A percentile compares a stretch with the other conserved stretches of the same genome.
phyloP scores from a whole-genome alignment of 2,329 filamentous ascomycete genomes.

The Penicillium sp. region DNA sequence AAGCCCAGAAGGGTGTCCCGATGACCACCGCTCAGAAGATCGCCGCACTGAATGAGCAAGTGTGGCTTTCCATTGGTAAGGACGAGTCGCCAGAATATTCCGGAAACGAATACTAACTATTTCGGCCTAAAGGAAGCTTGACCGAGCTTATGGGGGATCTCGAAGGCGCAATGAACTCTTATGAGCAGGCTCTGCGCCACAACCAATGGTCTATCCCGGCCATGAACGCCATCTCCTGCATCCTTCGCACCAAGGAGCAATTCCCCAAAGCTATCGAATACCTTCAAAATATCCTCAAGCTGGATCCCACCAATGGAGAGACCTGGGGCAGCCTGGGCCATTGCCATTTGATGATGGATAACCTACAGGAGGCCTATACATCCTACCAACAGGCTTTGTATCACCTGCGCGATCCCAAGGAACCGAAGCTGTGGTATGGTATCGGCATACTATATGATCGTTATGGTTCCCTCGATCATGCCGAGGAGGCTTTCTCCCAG shows the following conservation, averaged over 20 bases:
- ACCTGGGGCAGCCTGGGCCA: conserved; percentile 97
- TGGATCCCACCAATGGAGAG: conserved; percentile 85
- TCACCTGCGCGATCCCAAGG: conserved; percentile 90
- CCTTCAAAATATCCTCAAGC: conserved; percentile 80
- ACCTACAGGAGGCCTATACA: conserved; percentile 91
- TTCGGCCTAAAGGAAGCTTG: conserved; percentile 60
- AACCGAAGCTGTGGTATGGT: conserved; percentile 97
- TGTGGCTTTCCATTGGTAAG: conserved; percentile 92
- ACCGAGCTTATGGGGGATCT: conserved; percentile 83
- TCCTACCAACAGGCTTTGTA: conserved; percentile 95
- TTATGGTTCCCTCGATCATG: conserved; percentile 93
- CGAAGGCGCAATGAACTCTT: conserved; percentile 83
- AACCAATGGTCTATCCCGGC: conserved; percentile 85
- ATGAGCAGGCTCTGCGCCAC: conserved; percentile 81
- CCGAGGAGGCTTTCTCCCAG: conserved; percentile 95
- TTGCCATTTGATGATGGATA: conserved; percentile 98
- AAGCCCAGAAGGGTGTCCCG: conserved; percentile 55
- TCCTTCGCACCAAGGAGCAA: conserved; percentile 85
- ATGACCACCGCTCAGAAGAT: conserved; percentile 69
- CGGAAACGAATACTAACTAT: conserved; percentile 12
- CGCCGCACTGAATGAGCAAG: conserved; percentile 71
- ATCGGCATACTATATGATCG: conserved; percentile 97
- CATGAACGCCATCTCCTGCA: conserved; percentile 90
- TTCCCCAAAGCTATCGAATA: conserved; percentile 94
- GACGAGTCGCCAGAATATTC: conserved; percentile 9